Base-by-base conservation (phyloP, 257 asterid species). In the Solanum etuberosum region DNA sequence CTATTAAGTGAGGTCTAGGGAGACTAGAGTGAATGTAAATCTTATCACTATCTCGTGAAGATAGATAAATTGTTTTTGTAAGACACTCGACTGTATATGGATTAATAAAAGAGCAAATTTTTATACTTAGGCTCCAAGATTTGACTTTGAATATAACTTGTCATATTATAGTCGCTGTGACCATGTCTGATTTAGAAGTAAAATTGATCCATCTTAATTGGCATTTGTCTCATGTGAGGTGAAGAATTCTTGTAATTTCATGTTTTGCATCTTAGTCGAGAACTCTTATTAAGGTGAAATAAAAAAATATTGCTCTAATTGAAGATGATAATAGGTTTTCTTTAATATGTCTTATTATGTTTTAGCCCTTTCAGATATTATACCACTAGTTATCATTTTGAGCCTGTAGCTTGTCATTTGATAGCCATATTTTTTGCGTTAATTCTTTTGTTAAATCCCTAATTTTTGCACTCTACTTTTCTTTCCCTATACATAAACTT, bases 11-110 rank as follows among this genome's bases (percentile, higher is more conserved):
- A 2, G 4, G 1, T 51, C 0, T 51, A 18, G 9, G 3, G 0
- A 18, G 9, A 4, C 0, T 51, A 51, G 10, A 51, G 1, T 51
- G 9, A 18, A 1, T 2, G 4, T 0, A 51, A 0, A 51, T 0
- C 0, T 51, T 51, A 51, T 3, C 1, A 51, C 23, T 51, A 18
- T 51, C n/a, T 51, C 20, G n/a, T 51, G 2, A 51, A 51, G 23
- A 18, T 6, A 51, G 1, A 51, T 0, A 51, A 18, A 0, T 18
- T 51, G 0, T 51, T 51, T 51, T 51, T 51, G 3, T 51, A 51
- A 18, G 4, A 51, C 1, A 16, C n/a, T 51, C 61, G 4, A 51
- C 1, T 51, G 4, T 1, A 0, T 18, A 51, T 51, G n/a, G 0
- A 1, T 51, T 51, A 51, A 3, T 51, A 51, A 51, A 51, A 6